Evolutionary conservation across 768 basidiomycete genomes (phyloP).

Genomic region (Russula emetica): DNA sequence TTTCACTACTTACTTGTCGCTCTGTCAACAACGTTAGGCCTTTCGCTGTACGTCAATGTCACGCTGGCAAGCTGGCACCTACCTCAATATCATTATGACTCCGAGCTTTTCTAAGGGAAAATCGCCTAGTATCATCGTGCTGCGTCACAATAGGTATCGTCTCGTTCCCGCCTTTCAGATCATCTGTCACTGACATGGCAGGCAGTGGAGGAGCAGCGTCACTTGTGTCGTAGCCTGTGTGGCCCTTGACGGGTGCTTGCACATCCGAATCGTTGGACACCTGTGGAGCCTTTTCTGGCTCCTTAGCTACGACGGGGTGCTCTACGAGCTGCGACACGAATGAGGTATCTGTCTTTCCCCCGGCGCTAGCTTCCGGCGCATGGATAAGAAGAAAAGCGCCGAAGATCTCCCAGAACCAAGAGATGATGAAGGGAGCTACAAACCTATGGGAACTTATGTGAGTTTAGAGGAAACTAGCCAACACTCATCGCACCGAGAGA

Average conservation of each 20-base stretch:
- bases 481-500: slow-evolving; percentile 10
- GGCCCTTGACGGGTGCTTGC: neutral
- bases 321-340: neutral
- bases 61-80: neutral
- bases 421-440: neutral
- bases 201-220: neutral
- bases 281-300: neutral
- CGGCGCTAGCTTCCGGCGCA: neutral
- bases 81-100: neutral
- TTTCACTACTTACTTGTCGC: slow-evolving; percentile 2
- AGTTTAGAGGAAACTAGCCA: neutral
- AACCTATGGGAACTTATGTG: neutral
- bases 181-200: too few species aligned
- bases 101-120: neutral
- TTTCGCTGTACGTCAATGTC: neutral
- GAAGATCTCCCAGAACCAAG: neutral
- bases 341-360: too few species aligned
- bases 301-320: neutral
- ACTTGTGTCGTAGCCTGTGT: neutral
- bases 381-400: neutral
- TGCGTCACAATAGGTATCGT: neutral
- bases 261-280: too few species aligned
- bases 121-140: too few species aligned
- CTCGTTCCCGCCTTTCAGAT: neutral
- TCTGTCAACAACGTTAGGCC: slow-evolving; percentile 1